Conservation (phyloP, 2,329 filamentous ascomycete genomes). For the Rhynchosporium graminicola region DNA sequence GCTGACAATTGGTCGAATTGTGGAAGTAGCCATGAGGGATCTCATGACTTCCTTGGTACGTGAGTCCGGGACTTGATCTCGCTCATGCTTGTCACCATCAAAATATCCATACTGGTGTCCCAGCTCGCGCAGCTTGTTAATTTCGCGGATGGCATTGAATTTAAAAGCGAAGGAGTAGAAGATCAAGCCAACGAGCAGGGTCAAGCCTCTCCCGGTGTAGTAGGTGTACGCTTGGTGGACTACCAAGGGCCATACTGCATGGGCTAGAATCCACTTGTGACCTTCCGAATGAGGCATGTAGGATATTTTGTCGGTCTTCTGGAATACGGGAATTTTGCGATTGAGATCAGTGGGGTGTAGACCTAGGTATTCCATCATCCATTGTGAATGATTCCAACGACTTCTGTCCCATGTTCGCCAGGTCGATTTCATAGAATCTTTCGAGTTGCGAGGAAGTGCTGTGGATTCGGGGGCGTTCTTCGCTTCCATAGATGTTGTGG, state of each 20-base stretch:
- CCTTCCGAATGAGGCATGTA: background rate
- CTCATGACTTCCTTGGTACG: background rate
- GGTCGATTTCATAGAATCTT: constrained; percentile 6
- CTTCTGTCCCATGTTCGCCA: constrained; percentile 8
- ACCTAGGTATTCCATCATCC: background rate
- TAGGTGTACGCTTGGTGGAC: constrained; percentile 2
- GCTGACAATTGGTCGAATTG: background rate
- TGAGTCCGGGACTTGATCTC: constrained; percentile 7
- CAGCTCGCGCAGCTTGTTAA: background rate
- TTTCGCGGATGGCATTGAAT: constrained; percentile 6
- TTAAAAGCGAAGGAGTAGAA: constrained; percentile 3
- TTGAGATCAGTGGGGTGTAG: constrained; percentile 2
- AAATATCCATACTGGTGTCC: constrained; percentile 1
- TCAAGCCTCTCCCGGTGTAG: background rate
- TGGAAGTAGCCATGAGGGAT: background rate
- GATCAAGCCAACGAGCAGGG: background rate
- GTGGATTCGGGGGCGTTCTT: background rate
- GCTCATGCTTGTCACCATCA: constrained; percentile 6
- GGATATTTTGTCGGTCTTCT: background rate
- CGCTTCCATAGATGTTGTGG: background rate
- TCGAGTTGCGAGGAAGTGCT: background rate
- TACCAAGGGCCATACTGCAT: background rate
- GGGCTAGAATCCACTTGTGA: background rate
- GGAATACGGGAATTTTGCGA: background rate
- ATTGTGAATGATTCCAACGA: background rate